These are phyloP conservation scores for Cordyceps javanica DNA, from an alignment of 2,329 filamentous ascomycete genomes.

Conservation along the genomic window DNA sequence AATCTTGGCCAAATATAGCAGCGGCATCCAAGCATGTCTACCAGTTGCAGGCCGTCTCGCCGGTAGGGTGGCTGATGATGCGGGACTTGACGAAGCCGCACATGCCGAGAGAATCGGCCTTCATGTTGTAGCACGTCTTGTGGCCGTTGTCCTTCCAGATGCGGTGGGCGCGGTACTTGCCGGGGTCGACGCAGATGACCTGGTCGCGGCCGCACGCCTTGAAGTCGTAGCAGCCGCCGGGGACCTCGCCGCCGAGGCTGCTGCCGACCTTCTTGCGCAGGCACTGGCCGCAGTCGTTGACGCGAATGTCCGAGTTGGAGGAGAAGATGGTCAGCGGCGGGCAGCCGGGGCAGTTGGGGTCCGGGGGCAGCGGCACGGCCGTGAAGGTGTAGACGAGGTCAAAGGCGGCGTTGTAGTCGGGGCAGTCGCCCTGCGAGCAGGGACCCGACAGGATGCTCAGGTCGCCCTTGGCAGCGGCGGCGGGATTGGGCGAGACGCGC, in stretches of 20 bases:
- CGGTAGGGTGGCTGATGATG: background rate
- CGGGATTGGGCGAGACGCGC: background rate
- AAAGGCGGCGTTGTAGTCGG: conserved; percentile 11
- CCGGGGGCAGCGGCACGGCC: background rate
- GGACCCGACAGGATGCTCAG: background rate
- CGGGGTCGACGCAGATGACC: conserved; percentile 14
- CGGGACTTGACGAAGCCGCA: conserved; percentile 10
- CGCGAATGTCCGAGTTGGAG: conserved; percentile 7
- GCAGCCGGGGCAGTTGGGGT: conserved; percentile 1
- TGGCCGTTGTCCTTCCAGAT: conserved; percentile 13
- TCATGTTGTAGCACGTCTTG: conserved; percentile 14
- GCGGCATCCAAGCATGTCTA: background rate
- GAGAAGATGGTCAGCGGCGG: conserved; percentile 9
- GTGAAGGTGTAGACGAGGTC: conserved; percentile 13
- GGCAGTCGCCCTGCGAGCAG: conserved; percentile 13
- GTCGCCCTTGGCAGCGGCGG: background rate
- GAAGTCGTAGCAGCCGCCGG: conserved; percentile 11
- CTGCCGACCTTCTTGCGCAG: conserved; percentile 1
- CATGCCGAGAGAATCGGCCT: background rate
- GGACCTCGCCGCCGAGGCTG: background rate
- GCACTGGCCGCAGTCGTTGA: conserved; percentile 11
- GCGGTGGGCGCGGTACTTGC: conserved; percentile 12
- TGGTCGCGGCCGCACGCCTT: conserved; percentile 9
- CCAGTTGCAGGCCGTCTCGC: conserved; percentile 10
- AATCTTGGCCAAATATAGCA: background rate